Evolutionary conservation across 2,329 filamentous ascomycete species (phyloP).

Genomic region (Coniochaeta sp.): DNA sequence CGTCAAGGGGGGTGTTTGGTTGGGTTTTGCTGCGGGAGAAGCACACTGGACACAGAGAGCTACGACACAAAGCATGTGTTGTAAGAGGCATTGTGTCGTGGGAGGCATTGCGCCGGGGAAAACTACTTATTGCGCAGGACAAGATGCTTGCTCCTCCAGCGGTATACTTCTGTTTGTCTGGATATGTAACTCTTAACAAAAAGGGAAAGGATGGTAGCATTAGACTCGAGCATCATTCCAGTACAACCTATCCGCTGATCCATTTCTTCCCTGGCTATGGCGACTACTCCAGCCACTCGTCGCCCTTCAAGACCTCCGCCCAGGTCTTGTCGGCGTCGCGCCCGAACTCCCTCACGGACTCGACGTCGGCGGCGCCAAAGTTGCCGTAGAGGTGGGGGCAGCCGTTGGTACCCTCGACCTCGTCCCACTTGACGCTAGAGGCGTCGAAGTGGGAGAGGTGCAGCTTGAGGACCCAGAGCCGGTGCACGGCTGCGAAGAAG

Average conservation of each 20-base stretch:
- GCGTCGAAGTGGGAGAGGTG: conserved; percentile 35
- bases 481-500: conserved; percentile 31
- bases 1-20: neutral
- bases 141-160: neutral
- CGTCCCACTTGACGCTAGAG: conserved; percentile 44
- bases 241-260: too few species aligned
- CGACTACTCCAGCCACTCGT: conserved; percentile 31
- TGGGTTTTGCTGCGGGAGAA: neutral
- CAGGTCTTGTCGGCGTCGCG: conserved; percentile 37
- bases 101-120: neutral
- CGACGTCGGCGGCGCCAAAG: conserved; percentile 45
- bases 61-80: neutral
- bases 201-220: neutral
- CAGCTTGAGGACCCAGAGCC: conserved; percentile 47
- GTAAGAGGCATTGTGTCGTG: neutral
- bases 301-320: conserved; percentile 32
- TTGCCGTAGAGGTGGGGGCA: conserved; percentile 56
- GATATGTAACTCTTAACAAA: neutral
- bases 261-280: neutral
- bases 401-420: conserved; percentile 29
- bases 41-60: neutral
- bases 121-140: neutral
- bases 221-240: neutral
- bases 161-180: neutral
- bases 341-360: conserved; percentile 36